Conservation (phyloP, 2,329 filamentous ascomycete species). For the Eurotiales sp. region DNA sequence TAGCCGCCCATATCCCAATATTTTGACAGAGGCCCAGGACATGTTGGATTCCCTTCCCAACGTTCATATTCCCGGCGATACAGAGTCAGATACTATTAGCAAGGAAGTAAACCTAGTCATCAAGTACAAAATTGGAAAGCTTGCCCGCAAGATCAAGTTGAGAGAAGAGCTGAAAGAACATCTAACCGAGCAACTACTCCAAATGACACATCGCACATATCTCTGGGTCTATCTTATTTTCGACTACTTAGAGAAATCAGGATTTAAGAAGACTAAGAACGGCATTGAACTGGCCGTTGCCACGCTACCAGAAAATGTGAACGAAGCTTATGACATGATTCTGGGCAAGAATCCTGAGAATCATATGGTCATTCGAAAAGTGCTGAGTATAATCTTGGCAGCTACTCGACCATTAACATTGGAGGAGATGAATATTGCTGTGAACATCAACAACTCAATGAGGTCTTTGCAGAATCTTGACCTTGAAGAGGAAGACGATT, state of each 20-base stretch:
- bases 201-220: slow-evolving; percentile 30
- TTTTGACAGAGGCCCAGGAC: slow-evolving; percentile 23
- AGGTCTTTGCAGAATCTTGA: slow-evolving; percentile 5
- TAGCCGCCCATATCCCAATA: slow-evolving; percentile 32
- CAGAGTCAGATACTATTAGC: slow-evolving; percentile 33
- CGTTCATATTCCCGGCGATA: slow-evolving; percentile 36
- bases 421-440: slow-evolving; percentile 15
- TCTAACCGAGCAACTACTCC: slow-evolving; percentile 4
- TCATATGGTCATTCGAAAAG: slow-evolving; percentile 8
- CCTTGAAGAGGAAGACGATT: no score
- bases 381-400: slow-evolving; percentile 18
- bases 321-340: slow-evolving; percentile 27
- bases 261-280: slow-evolving; percentile 2
- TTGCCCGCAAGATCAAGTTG: slow-evolving; percentile 17
- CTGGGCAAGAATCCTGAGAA: slow-evolving; percentile 15
- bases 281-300: slow-evolving; percentile 13
- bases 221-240: slow-evolving; percentile 39
- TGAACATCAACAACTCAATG: slow-evolving; percentile 11
- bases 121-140: slow-evolving; percentile 21
- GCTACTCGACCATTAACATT: slow-evolving; percentile 10
- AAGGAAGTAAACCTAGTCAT: slow-evolving; percentile 37
- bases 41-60: slow-evolving; percentile 22
- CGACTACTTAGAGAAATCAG: slow-evolving; percentile 23
- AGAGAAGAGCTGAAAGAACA: slow-evolving; percentile 12
- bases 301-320: slow-evolving; percentile 25